Evolutionary conservation across 2,329 filamentous ascomycete genomes (phyloP), one percentile per base, ranked within the genome.

Genomic region (Elsinoe batatas): DNA sequence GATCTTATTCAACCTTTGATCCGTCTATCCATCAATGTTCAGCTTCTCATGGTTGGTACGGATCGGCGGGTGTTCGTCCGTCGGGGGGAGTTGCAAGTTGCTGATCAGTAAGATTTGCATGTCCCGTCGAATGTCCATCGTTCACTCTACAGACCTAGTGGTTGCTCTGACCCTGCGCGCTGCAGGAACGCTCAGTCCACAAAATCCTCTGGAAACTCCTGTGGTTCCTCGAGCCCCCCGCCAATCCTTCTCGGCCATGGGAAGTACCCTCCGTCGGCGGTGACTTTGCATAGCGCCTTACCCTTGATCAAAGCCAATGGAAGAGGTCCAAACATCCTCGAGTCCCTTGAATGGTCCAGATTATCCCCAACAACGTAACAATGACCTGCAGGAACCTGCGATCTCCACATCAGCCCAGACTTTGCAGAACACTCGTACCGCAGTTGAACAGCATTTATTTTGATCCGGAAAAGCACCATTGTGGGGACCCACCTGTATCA

Each of bases 331-430:
- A 86, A 95, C 38, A 83, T 76, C 59, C 93, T 82, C 42, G 90
- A 96, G 73, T 98, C 93, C 61, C 88, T 76, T 20, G 90, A 96
- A 64, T 81, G 85, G 2, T 82, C 77, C 59, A 95, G 67, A 69
- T 97, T 97, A 70, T 98, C 93, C 2, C 93, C 93, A 2, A 83
- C 81, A 5, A 96, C 75, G 82, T 89, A 97, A 64, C 90, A 94
- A 74, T 98, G 93, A 1, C 93, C 93, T 65, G 87, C 77, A 0
- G 93, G 93, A 13, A 98, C 82, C 87, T 94, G 64, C 49, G 8
- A 18, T n/a, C n/a, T 12, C 13, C 12, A n/a, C 46, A 38, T 57
- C 30, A 57, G 50, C 53, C 40, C 18, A 18, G 10, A 12, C 20
- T 20, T 13, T 18, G 11, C 40, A 26, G 20, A 15, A 44, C 10